These are phyloP conservation scores for Kregervanrija pseudodelftensis DNA, from an alignment of 805 yeast species.

Conservation along the genomic window DNA sequence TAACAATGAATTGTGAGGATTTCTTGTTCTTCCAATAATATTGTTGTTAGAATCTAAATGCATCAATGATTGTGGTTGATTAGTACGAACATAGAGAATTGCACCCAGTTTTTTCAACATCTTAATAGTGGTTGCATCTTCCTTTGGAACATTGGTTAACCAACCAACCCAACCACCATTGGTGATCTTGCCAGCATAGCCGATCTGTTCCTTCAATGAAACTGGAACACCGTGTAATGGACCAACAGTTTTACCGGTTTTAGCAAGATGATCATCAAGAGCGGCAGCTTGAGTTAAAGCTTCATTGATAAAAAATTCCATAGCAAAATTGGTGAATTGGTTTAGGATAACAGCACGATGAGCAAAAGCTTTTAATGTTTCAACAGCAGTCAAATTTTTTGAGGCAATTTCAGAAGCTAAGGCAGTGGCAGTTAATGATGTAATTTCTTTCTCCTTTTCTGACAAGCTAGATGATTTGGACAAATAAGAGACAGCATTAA, in stretches of 20 bases:
- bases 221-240: constrained; percentile 67
- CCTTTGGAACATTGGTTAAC: constrained; percentile 39
- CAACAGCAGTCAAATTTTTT: constrained; percentile 41
- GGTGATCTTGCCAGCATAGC: constrained; percentile 45
- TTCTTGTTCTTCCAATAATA: constrained; percentile 52
- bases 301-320: constrained; percentile 52
- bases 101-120: constrained; percentile 48
- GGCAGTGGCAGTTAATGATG: constrained; percentile 35
- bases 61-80: constrained; percentile 66
- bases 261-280: constrained; percentile 44
- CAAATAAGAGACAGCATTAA: constrained; percentile 32
- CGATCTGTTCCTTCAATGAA: constrained; percentile 61
- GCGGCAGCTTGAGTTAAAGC: constrained; percentile 52
- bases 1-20: constrained; percentile 48
- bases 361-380: constrained; percentile 55
- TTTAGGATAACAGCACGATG: constrained; percentile 61
- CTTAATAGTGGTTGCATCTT: constrained; percentile 42
- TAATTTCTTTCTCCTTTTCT: constrained; percentile 34
- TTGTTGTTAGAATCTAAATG: constrained; percentile 58
- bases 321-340: constrained; percentile 47
- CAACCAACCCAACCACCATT: constrained; percentile 53
- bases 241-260: constrained; percentile 49
- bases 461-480: constrained; percentile 26
- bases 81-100: constrained; percentile 56
- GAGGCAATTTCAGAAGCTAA: constrained; percentile 37